Conservation (phyloP, 352 stramenopile genomes). For the Pythium angustatum region DNA sequence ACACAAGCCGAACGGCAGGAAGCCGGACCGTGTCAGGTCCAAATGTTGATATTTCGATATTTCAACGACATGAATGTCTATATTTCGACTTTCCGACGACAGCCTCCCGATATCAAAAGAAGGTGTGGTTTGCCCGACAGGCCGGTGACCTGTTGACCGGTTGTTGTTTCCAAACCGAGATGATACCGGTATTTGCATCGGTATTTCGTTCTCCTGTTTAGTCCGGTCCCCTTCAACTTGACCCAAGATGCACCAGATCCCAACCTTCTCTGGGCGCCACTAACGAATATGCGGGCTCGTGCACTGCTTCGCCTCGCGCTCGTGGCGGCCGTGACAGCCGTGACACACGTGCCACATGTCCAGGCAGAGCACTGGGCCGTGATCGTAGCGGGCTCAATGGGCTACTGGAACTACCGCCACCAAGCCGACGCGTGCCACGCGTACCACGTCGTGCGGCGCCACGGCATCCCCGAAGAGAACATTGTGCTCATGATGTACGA, state of each 20-base stretch:
- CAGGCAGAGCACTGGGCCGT: conserved; percentile 90
- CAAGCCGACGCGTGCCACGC: conserved; percentile 89
- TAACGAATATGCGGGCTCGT: not conserved
- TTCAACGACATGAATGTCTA: too few species aligned
- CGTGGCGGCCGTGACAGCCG: not conserved
- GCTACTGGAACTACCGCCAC: conserved; percentile 93
- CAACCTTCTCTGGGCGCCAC: not conserved
- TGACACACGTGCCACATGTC: not conserved
- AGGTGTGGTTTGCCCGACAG: too few species aligned
- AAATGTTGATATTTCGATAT: conserved; percentile 3
- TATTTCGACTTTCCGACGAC: too few species aligned
- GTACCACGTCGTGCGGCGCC: conserved; percentile 87
- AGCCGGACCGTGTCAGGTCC: not conserved
- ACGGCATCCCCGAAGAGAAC: conserved; percentile 87
- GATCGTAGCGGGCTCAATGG: conserved; percentile 86
- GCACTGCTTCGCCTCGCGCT: conserved; percentile 1
- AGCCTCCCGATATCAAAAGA: too few species aligned
- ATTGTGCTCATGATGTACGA: conserved; percentile 94
- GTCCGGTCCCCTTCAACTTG: conserved; percentile 1
- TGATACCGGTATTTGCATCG: conserved; percentile 12
- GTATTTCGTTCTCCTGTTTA: conserved; percentile 9
- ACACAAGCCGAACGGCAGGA: conserved; percentile 7
- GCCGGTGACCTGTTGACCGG: too few species aligned
- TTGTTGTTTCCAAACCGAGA: too few species aligned
- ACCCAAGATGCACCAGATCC: not conserved